phyloP scores from a whole-genome alignment of 73 alveolate genomes.

The Tetrahymena thermophila region DNA sequence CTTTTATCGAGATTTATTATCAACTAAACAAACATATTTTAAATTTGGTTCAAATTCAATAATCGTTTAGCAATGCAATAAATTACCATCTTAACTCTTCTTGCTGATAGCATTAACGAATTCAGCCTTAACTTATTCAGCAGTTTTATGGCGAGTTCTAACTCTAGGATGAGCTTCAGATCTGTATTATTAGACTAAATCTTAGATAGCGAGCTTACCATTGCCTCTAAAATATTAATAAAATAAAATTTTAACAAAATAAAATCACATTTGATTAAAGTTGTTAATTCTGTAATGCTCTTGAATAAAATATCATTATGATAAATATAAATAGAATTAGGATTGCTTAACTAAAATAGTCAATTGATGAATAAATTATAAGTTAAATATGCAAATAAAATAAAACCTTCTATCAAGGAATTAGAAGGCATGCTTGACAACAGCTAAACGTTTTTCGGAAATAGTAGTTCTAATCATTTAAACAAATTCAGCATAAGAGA shows the following conservation, averaged over 20 bases:
- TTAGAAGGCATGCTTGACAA: slow-evolving; percentile 59
- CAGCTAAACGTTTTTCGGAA: slow-evolving; percentile 59
- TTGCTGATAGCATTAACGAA: slow-evolving; percentile 55
- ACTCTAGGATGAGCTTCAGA: slow-evolving; percentile 81
- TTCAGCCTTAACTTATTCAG: slow-evolving; percentile 54
- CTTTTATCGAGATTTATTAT: too few species aligned
- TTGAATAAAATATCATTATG: background rate
- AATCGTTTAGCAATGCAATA: too few species aligned
- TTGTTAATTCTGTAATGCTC: too few species aligned
- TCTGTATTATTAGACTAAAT: slow-evolving; percentile 28
- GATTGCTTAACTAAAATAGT: background rate
- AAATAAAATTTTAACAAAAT: background rate
- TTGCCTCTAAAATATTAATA: background rate
- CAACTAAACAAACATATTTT: too few species aligned
- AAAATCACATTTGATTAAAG: background rate
- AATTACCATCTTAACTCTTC: slow-evolving; percentile 47
- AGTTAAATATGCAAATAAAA: background rate
- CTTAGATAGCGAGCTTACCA: slow-evolving; percentile 38
- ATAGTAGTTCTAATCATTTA: slow-evolving; percentile 55
- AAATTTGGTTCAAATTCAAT: too few species aligned
- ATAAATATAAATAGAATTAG: too few species aligned
- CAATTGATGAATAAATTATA: background rate
- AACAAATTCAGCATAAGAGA: slow-evolving; percentile 62
- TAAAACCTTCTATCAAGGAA: slow-evolving; percentile 43
- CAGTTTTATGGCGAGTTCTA: slow-evolving; percentile 69